phyloP scores from a whole-genome alignment of 805 yeast species.

The Myxozyma geophila region DNA sequence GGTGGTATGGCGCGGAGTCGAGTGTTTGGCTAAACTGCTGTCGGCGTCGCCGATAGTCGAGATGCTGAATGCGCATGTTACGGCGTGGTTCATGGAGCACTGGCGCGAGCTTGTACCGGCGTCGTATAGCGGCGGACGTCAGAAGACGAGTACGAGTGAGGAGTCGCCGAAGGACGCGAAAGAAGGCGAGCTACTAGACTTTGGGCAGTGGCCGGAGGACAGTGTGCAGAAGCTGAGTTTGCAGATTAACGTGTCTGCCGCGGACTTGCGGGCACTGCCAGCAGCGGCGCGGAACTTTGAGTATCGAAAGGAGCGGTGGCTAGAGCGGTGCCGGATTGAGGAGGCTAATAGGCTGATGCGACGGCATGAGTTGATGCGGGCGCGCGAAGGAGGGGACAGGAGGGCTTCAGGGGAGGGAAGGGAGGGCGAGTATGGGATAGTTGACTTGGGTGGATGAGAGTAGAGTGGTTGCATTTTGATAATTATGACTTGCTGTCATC shows the following conservation, averaged over 20 bases:
- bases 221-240: constrained; percentile 20
- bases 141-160: background rate
- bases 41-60: constrained; percentile 23
- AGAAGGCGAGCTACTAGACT: background rate
- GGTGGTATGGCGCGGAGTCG: constrained; percentile 33
- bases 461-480: background rate
- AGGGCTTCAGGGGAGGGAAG: background rate
- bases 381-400: constrained; percentile 2
- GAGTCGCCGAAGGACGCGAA: background rate
- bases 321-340: constrained; percentile 26
- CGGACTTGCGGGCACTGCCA: constrained; percentile 23
- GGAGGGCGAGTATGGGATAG: background rate
- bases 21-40: constrained; percentile 27
- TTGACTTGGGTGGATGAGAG: background rate
- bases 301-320: constrained; percentile 24
- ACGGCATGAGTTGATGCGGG: constrained; percentile 19
- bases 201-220: constrained; percentile 7
- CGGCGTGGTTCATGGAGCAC: constrained; percentile 25
- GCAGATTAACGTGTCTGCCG: constrained; percentile 23
- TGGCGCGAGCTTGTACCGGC: constrained; percentile 29
- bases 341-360: constrained; percentile 26
- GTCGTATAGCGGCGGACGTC: background rate
- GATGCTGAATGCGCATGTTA: constrained; percentile 8
- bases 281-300: constrained; percentile 16
- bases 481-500: no score